phyloP scores from a whole-genome alignment of 2,329 filamentous ascomycete species.

The Xylariales sp. region DNA sequence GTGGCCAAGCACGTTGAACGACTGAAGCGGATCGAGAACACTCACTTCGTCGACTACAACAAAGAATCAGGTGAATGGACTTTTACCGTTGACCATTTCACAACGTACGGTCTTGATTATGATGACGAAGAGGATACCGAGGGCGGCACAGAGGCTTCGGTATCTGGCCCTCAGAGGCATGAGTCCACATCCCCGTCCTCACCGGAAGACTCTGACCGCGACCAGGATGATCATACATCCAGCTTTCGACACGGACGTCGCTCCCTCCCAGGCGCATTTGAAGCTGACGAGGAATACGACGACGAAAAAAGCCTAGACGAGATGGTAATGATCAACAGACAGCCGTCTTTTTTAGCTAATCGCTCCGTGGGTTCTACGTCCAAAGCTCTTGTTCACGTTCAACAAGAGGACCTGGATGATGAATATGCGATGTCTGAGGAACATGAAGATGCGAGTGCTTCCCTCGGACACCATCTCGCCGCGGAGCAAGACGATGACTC shows the following conservation, averaged over 20 bases:
- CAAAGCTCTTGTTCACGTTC: slow-evolving; percentile 54
- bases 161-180: slow-evolving; percentile 9
- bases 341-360: slow-evolving; percentile 87
- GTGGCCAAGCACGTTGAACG: slow-evolving; percentile 80
- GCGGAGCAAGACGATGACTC: slow-evolving; percentile 64
- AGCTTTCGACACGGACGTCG: slow-evolving; percentile 46
- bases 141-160: slow-evolving; percentile 28
- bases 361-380: slow-evolving; percentile 80
- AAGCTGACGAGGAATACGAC: slow-evolving; percentile 50
- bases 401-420: slow-evolving; percentile 66
- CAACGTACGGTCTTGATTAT: slow-evolving; percentile 82
- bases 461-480: slow-evolving; percentile 68
- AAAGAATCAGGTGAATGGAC: slow-evolving; percentile 78
- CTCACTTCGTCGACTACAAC: slow-evolving; percentile 78
- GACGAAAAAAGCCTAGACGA: slow-evolving; percentile 49
- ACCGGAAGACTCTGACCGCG: slow-evolving; percentile 31
- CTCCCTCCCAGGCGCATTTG: slow-evolving; percentile 76
- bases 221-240: slow-evolving; percentile 50
- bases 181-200: slow-evolving; percentile 18
- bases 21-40: slow-evolving; percentile 74
- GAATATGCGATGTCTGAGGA: slow-evolving; percentile 73
- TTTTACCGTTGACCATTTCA: slow-evolving; percentile 94
- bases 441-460: slow-evolving; percentile 76
- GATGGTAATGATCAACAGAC: slow-evolving; percentile 37
- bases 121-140: slow-evolving; percentile 64